Evolutionary conservation across 1,284 basidiomycete genomes (phyloP).

Genomic region (Microbotryomycetes sp.): DNA sequence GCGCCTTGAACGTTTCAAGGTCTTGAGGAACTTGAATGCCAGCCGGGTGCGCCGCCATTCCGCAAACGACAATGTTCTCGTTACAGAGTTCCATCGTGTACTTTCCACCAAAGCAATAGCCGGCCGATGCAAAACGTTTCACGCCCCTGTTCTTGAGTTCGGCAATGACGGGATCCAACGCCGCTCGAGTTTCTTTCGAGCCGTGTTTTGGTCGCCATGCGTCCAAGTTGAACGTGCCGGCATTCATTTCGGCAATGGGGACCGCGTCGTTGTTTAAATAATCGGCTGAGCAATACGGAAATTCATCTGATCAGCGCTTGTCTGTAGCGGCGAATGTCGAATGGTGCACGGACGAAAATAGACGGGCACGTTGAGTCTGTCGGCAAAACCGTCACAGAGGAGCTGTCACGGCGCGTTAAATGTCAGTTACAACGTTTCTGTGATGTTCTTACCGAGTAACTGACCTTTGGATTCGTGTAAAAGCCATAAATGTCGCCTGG

Average conservation of each 20-base stretch:
- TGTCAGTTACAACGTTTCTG: no score
- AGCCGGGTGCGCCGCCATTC: conserved; percentile 60
- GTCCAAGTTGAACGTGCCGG: background rate
- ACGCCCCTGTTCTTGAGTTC: conserved; percentile 55
- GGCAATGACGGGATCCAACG: conserved; percentile 53
- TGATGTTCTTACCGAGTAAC: no score
- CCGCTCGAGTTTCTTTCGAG: conserved; percentile 47
- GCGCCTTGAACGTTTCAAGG: conserved; percentile 46
- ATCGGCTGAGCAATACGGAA: no score
- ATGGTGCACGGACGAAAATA: background rate
- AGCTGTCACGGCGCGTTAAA: background rate
- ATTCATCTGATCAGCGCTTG: no score
- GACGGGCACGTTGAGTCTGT: background rate
- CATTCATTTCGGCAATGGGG: background rate
- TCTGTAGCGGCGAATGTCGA: no score
- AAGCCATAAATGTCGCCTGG: background rate
- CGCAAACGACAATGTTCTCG: conserved; percentile 29
- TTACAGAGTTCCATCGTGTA: background rate
- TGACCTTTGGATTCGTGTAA: background rate
- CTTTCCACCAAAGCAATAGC: conserved; percentile 55
- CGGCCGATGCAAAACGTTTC: conserved; percentile 53
- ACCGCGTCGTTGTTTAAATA: background rate
- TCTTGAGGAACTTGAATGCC: conserved; percentile 52
- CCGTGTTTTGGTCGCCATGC: conserved; percentile 41
- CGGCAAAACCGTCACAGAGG: background rate